phyloP scores from a whole-genome alignment of 1,139 yeast genomes.

The Sugiyamaella neomexicana region DNA sequence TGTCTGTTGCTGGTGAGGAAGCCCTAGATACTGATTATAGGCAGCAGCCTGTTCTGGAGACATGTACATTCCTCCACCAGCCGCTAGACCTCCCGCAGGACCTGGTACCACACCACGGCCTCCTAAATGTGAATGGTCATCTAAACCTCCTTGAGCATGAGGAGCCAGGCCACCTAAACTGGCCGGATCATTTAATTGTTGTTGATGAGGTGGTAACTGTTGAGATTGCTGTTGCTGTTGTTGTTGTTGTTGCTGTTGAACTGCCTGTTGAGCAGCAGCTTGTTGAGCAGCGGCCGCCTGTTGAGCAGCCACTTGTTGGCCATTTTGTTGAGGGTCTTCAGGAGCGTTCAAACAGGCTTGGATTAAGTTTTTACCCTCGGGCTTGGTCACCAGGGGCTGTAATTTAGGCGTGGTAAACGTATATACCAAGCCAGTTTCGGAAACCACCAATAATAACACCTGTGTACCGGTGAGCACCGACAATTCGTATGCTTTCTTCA shows the following conservation, averaged over 20 bases:
- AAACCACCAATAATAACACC: conserved; percentile 86
- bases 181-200: conserved; percentile 22
- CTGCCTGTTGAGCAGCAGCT: conserved; percentile 19
- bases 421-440: conserved; percentile 96
- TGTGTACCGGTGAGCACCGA: conserved; percentile 97
- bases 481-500: conserved; percentile 96
- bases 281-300: conserved; percentile 19
- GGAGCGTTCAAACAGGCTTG: conserved; percentile 98
- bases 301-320: conserved; percentile 18
- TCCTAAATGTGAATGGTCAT: conserved; percentile 23
- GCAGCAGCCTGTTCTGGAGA: conserved; percentile 37
- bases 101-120: conserved; percentile 22
- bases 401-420: conserved; percentile 98
- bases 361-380: conserved; percentile 94
- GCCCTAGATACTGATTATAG: conserved; percentile 33
- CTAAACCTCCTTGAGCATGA: conserved; percentile 24
- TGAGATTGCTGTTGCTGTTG: conserved; percentile 20
- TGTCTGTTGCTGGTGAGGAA: conserved; percentile 30
- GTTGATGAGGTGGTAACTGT: conserved; percentile 21
- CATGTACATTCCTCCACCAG: conserved; percentile 28
- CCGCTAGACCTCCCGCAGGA: conserved; percentile 19
- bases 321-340: conserved; percentile 42
- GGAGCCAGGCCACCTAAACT: conserved; percentile 20
- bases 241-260: conserved; percentile 21
- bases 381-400: conserved; percentile 94